Base-by-base conservation (phyloP, 1,284 basidiomycete genomes). In the Sporisorium iseilematis-ciliati region DNA sequence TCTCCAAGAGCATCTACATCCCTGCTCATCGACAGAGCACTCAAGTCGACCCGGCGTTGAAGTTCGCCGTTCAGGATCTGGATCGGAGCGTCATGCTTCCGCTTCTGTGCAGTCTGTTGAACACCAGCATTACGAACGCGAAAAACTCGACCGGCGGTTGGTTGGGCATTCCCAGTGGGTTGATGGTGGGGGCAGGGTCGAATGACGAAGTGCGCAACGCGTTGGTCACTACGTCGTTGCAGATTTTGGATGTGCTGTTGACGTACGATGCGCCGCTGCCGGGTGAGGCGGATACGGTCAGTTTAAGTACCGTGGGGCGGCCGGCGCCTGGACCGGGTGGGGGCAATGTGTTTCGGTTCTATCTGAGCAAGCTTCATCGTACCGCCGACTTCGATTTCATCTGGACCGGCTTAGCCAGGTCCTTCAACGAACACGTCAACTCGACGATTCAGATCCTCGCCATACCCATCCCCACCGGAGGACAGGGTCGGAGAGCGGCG, bases 1-100 rank as follows among this genome's bases (percentile, higher is more conserved):
- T 84, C 40, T 80, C 80, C 57, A 84, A 84, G 63, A 67, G 69
- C 57, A 79, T 84, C 53, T 84, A 84, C 56, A 69, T 82, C 16
- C 57, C 78, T 4, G 61, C 81, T 1, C 23, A 57, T 12, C 52
- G 57, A 18, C 78, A 78, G 43, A 49, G 4, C 21, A 33, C 42
- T 2, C 48, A 63, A 3, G 45, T 61, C 20, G 70, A 79, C n/a
- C 62, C 67, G 0, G 75, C 81, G 6, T 60, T 81, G 25, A 46
- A 63, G 16, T 77, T 74, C 49, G 59, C 77, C 10, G 75, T 77
- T 7, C 72, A 65, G 21, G 57, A 59, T 33, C 64, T 84, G 4
- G 80, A 82, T 6, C 42, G 79, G 3, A 60, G 63, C 33, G 65
- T 78, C 35, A 72, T 81, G 29, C 71, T 84, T 1, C 78, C 81